These are phyloP conservation scores for Harringtonia aguacate DNA, from an alignment of 2,329 filamentous ascomycete genomes.

Conservation along the genomic window DNA sequence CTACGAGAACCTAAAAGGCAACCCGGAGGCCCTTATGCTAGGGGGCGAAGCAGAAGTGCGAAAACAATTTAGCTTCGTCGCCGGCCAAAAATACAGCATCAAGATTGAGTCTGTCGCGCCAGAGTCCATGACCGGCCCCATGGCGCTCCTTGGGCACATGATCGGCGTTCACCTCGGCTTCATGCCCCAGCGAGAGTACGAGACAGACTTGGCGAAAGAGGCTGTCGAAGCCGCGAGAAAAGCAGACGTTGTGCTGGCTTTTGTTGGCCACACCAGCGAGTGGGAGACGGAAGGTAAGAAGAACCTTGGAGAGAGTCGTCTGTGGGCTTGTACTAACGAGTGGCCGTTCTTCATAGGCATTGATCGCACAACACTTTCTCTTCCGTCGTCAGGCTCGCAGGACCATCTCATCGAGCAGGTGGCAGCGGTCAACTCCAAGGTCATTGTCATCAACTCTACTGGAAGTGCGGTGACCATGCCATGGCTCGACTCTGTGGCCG, in stretches of 20 bases:
- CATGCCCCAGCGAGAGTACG: neutral
- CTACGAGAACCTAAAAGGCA: slow-evolving; percentile 60
- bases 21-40: too few species aligned
- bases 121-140: too few species aligned
- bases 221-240: slow-evolving; percentile 28
- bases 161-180: too few species aligned
- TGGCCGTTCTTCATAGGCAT: too few species aligned
- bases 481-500: slow-evolving; percentile 54
- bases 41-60: too few species aligned
- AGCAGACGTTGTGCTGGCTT: slow-evolving; percentile 47
- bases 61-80: too few species aligned
- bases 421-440: slow-evolving; percentile 40
- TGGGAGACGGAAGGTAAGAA: slow-evolving; percentile 13
- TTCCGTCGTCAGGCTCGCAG: slow-evolving; percentile 31
- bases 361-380: too few species aligned
- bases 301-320: too few species aligned
- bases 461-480: slow-evolving; percentile 61
- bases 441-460: slow-evolving; percentile 59
- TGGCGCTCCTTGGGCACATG: too few species aligned
- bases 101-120: too few species aligned
- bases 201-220: neutral
- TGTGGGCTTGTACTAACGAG: too few species aligned
- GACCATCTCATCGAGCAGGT: slow-evolving; percentile 21
- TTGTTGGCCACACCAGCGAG: slow-evolving; percentile 42
- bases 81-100: too few species aligned